Evolutionary conservation across 2,329 filamentous ascomycete genomes (phyloP).

Genomic region (Scedosporium apiospermum): DNA sequence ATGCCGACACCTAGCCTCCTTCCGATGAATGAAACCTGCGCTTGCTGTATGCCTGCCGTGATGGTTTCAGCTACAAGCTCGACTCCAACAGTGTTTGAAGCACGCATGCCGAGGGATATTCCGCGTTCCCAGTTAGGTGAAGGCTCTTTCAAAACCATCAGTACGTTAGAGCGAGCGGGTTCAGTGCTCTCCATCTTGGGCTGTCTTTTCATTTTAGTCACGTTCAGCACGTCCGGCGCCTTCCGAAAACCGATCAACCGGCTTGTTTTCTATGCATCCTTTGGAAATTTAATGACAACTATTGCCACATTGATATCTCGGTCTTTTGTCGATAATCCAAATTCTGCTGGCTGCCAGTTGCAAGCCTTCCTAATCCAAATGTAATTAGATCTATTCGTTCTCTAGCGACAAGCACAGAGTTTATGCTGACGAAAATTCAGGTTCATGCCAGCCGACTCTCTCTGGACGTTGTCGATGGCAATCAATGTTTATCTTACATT

Average conservation of each 20-base stretch:
- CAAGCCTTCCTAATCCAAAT: slow-evolving; percentile 77
- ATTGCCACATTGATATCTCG: slow-evolving; percentile 66
- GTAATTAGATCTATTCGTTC: slow-evolving; percentile 29
- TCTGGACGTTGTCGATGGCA: slow-evolving; percentile 71
- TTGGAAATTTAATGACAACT: slow-evolving; percentile 71
- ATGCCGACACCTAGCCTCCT: background rate
- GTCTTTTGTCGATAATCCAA: slow-evolving; percentile 39
- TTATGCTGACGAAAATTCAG: slow-evolving; percentile 25
- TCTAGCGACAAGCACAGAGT: background rate
- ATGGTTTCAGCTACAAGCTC: background rate
- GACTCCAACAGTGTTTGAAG: background rate
- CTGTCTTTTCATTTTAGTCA: slow-evolving; percentile 61
- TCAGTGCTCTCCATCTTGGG: slow-evolving; percentile 64
- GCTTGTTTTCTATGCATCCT: slow-evolving; percentile 73
- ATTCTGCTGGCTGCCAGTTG: slow-evolving; percentile 53
- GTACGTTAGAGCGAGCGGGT: slow-evolving; percentile 56
- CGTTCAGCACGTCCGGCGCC: slow-evolving; percentile 54
- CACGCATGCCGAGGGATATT: background rate
- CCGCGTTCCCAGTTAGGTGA: background rate
- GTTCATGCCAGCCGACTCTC: slow-evolving; percentile 63
- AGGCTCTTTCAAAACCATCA: slow-evolving; percentile 38
- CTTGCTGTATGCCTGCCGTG: background rate
- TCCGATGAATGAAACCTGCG: background rate
- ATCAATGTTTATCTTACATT: slow-evolving; percentile 72
- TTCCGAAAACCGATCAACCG: slow-evolving; percentile 83